Conservation (phyloP, 192 early-diverging fungal genomes). For the Irineochytrium annulatum region DNA sequence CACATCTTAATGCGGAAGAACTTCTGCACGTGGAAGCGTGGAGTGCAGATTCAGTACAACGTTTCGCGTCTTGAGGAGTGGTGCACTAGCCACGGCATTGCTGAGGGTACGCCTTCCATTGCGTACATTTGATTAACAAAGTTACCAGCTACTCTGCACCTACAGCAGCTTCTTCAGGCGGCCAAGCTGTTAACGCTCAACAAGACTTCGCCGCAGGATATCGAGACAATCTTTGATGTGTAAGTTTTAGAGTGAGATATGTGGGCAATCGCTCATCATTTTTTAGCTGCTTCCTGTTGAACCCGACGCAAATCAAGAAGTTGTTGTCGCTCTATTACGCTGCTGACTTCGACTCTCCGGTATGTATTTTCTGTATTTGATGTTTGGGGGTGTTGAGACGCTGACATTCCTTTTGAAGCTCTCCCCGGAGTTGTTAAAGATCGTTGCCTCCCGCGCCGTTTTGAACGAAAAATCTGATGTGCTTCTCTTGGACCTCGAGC, state of each 20-base stretch:
- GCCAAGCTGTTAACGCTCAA: conserved; percentile 96
- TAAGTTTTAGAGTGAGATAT: background rate
- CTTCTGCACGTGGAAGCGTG: conserved; percentile 99
- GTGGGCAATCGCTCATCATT: background rate
- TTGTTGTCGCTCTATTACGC: conserved; percentile 91
- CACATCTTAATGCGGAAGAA: conserved; percentile 96
- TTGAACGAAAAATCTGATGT: conserved; percentile 86
- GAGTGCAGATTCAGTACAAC: conserved; percentile 98
- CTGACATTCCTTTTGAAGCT: conserved; percentile 47
- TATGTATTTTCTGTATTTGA: conserved; percentile 21
- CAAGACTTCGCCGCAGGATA: conserved; percentile 83
- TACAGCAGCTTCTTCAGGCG: conserved; percentile 92
- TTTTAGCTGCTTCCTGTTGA: conserved; percentile 80
- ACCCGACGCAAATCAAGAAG: conserved; percentile 96
- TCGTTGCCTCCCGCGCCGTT: conserved; percentile 77
- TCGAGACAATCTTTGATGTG: conserved; percentile 98
- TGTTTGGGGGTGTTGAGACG: background rate
- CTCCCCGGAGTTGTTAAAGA: conserved; percentile 83
- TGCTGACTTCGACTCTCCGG: conserved; percentile 90
- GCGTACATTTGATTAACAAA: background rate
- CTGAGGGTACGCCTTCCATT: conserved; percentile 68
- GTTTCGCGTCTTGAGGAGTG: conserved; percentile 96
- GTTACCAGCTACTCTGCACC: conserved; percentile 62
- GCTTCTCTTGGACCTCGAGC: conserved; percentile 78
- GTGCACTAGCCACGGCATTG: conserved; percentile 93